Conservation (phyloP, 371 early-diverging fungal genomes). For the Mucor plumbeus region DNA sequence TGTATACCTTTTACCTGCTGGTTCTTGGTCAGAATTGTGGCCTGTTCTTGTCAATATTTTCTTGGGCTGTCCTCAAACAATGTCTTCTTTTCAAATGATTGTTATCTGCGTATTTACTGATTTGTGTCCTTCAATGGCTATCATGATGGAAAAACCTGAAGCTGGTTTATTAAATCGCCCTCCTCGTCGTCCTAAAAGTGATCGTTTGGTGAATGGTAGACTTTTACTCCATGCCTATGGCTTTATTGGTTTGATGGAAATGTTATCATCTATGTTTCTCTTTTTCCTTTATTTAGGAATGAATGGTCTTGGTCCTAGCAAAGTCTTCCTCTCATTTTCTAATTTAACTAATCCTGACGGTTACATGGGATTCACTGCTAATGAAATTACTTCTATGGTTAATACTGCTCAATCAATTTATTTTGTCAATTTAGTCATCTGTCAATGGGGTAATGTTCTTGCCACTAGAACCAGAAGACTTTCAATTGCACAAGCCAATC, state of each 20-base stretch:
- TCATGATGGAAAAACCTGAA: slow-evolving; percentile 73
- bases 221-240: slow-evolving; percentile 68
- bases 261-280: slow-evolving; percentile 63
- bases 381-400: slow-evolving; percentile 45
- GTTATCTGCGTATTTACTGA: slow-evolving; percentile 65
- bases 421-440: slow-evolving; percentile 69
- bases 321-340: slow-evolving; percentile 57
- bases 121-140: slow-evolving; percentile 57
- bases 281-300: slow-evolving; percentile 61
- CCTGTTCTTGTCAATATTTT: slow-evolving; percentile 74
- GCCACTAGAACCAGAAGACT: slow-evolving; percentile 64
- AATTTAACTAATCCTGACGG: slow-evolving; percentile 55
- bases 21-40: slow-evolving; percentile 72
- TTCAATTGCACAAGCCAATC: slow-evolving; percentile 66
- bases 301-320: slow-evolving; percentile 50
- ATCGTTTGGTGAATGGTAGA: slow-evolving; percentile 59
- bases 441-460: slow-evolving; percentile 61
- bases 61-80: slow-evolving; percentile 68
- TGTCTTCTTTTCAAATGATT: slow-evolving; percentile 70
- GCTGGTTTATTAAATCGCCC: slow-evolving; percentile 59
- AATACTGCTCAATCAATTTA: slow-evolving; percentile 65
- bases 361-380: slow-evolving; percentile 50
- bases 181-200: slow-evolving; percentile 68
- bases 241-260: slow-evolving; percentile 67
- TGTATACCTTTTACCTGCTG: slow-evolving; percentile 76